Base-by-base conservation (phyloP, 305 asterid species). In the Solanum chacoense region DNA sequence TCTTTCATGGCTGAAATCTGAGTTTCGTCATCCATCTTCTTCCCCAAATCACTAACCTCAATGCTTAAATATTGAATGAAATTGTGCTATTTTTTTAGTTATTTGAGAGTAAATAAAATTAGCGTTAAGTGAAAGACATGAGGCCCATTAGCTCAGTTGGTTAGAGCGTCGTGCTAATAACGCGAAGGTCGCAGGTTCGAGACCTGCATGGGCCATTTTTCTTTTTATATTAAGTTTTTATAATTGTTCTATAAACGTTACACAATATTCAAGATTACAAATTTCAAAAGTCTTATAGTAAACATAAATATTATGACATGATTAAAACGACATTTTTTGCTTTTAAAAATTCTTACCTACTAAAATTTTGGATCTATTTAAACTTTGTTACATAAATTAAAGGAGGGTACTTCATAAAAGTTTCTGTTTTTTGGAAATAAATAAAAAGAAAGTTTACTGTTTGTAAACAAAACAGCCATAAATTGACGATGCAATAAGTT, bases 141-240 rank as follows among this genome's bases (percentile, higher is more conserved):
- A 36, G 38, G 38, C 38, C 38, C 31, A 94, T 95, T 94, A 94
- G 96, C 95, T 95, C 95, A 93, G 97, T 89, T 95, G 97, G 98
- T 93, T 93, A 93, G 95, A 94, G 95, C 95, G 95, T 93, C 95
- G 95, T 94, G 96, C 94, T 94, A 94, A 94, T 93, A 94, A 94
- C 94, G 94, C 94, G 92, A 92, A 96, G 95, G 96, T 93, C 96
- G 93, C 94, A 93, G 95, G 96, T 94, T 95, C 92, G 94, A 92
- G 86, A 89, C 96, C 94, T 94, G 95, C 93, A 90, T 92, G 89
- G 93, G 95, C 94, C 93, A 8, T 34, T 45, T 45, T 14, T 2
- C 7, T 13, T 13, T 13, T 45, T 20, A 13, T 0, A 42, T 45
- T 45, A 14, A 14, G 63, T 45, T 45, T 45, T 45, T 45, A 45